These are phyloP conservation scores for Colletotrichum neosansevieriae DNA, from an alignment of 2,329 filamentous ascomycete species.

Conservation along the genomic window DNA sequence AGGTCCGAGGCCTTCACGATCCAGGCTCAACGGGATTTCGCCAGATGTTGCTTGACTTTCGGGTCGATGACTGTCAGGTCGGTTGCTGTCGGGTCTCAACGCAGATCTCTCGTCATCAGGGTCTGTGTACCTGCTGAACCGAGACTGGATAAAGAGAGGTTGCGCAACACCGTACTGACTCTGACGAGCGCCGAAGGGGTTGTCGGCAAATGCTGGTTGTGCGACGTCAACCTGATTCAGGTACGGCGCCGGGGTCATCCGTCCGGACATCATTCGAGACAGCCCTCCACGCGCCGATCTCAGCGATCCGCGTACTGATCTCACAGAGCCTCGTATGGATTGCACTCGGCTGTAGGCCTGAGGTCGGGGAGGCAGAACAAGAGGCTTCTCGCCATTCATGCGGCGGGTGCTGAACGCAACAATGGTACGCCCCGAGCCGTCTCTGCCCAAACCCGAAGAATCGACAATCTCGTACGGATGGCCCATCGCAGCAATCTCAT, in stretches of 20 bases:
- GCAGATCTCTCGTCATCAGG: slow-evolving; percentile 15
- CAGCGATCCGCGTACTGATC: slow-evolving; percentile 30
- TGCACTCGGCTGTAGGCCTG: slow-evolving; percentile 29
- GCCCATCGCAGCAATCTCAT: slow-evolving; percentile 23
- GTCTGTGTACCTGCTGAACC: slow-evolving; percentile 34
- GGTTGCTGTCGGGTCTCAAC: neutral
- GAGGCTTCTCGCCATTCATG: slow-evolving; percentile 16
- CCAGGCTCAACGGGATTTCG: slow-evolving; percentile 30
- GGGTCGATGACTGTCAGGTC: slow-evolving; percentile 1
- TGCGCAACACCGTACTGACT: slow-evolving; percentile 29
- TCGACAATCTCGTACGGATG: slow-evolving; percentile 36
- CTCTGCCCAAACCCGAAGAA: slow-evolving; percentile 28
- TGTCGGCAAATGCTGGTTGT: slow-evolving; percentile 21
- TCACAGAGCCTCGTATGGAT: slow-evolving; percentile 28
- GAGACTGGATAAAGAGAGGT: slow-evolving; percentile 30
- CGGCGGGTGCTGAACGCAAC: slow-evolving; percentile 34
- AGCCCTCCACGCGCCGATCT: slow-evolving; percentile 21
- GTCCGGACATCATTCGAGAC: slow-evolving; percentile 25
- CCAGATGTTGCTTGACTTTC: slow-evolving; percentile 31
- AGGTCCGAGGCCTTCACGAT: slow-evolving; percentile 17
- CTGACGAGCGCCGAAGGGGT: neutral
- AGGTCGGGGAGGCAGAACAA: slow-evolving; percentile 21
- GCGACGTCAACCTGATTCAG: slow-evolving; percentile 12
- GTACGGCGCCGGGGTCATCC: slow-evolving; percentile 14
- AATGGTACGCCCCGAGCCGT: slow-evolving; percentile 33